Evolutionary conservation across 2,329 filamentous ascomycete species (phyloP).

Genomic region (Colletotrichum lentis): DNA sequence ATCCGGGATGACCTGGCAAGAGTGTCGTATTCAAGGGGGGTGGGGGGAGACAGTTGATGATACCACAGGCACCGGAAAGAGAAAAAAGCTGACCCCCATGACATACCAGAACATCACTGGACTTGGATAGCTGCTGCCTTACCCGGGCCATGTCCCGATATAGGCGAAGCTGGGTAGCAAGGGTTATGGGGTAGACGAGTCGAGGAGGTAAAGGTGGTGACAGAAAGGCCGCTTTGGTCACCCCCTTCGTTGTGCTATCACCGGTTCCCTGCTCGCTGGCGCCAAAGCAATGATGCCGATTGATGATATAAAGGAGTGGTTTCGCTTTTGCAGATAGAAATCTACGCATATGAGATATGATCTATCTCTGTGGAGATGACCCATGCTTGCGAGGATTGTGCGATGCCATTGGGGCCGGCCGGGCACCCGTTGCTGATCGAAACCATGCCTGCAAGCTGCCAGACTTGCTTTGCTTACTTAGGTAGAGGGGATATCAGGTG

Average conservation of each 20-base stretch:
- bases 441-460: too few species aligned
- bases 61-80: conserved; percentile 30
- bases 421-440: too few species aligned
- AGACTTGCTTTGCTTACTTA: too few species aligned
- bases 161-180: neutral
- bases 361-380: neutral
- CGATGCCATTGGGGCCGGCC: neutral
- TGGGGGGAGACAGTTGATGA: conserved; percentile 24
- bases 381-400: neutral
- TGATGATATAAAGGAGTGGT: conserved; percentile 30
- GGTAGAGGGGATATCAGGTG: too few species aligned
- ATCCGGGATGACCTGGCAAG: neutral
- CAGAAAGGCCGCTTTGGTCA: conserved; percentile 2
- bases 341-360: conserved; percentile 20
- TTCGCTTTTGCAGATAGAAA: conserved; percentile 30
- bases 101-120: conserved; percentile 1
- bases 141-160: conserved; percentile 15
- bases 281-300: conserved; percentile 18
- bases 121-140: conserved; percentile 24
- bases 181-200: neutral
- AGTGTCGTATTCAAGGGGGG: conserved; percentile 8
- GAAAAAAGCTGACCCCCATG: neutral
- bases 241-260: neutral
- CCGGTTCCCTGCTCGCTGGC: neutral
- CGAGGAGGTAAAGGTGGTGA: neutral